Percentiles rank a stretch among this genome's conserved stretches.
Conservation (phyloP, 345 rosid species). For the Angophora floribunda region DNA sequence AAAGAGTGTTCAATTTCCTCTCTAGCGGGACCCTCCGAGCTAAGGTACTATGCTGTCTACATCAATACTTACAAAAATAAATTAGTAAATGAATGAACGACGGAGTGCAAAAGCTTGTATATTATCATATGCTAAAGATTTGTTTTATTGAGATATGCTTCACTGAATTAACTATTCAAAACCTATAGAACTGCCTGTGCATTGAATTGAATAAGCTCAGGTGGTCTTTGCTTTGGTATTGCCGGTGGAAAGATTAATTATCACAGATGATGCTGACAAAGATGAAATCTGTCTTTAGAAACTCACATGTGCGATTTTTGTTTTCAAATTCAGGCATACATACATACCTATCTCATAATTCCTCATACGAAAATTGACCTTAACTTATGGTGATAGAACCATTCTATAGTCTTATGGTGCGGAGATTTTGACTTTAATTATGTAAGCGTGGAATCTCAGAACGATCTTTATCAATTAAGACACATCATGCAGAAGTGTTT, state of each 20-base stretch:
- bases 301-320: not conserved
- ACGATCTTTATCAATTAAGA: not conserved
- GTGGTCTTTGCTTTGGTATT: not conserved
- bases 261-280: not conserved
- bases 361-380: not conserved
- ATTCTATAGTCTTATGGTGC: not conserved
- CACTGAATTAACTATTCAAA: not conserved
- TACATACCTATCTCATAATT: not conserved
- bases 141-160: not conserved
- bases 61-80: not conserved
- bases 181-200: not conserved
- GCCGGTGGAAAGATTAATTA: not conserved
- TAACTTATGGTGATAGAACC: not conserved
- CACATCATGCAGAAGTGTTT: not conserved
- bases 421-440: not conserved
- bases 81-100: not conserved
- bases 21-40: not conserved
- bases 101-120: not conserved
- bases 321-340: not conserved
- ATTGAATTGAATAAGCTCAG: not conserved
- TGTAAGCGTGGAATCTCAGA: not conserved
- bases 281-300: not conserved
- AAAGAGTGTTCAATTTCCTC: slow-evolving; percentile 18
- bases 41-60: slow-evolving; percentile 14
- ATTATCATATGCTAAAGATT: not conserved